Conservation (phyloP, 768 basidiomycete genomes). For the Lyophyllum semitale region DNA sequence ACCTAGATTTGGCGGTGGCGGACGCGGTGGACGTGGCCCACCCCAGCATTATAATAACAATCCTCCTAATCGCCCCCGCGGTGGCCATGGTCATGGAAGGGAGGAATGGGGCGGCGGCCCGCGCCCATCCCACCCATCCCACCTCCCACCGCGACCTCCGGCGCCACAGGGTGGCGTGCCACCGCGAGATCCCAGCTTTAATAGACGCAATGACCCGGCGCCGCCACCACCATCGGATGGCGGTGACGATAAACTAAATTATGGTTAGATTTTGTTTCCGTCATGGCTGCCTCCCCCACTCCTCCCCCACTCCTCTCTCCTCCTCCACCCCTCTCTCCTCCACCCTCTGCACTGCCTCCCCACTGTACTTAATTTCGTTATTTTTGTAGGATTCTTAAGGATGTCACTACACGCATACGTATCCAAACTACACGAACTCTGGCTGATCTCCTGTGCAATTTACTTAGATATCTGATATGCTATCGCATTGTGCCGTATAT, state of each 20-base stretch:
- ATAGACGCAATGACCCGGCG: slow-evolving; percentile 1
- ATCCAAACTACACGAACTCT: background rate
- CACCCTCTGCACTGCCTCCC: background rate
- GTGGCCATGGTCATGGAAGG: background rate
- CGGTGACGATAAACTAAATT: slow-evolving; percentile 17
- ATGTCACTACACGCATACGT: background rate
- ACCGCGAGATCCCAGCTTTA: background rate
- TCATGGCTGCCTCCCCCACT: background rate
- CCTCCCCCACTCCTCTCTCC: background rate
- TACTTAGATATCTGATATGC: background rate
- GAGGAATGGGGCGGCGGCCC: background rate
- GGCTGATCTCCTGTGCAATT: background rate
- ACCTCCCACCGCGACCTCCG: slow-evolving; percentile 6
- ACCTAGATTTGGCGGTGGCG: background rate
- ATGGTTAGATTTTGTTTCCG: slow-evolving; percentile 12
- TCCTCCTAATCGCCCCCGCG: background rate
- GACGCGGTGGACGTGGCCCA: background rate
- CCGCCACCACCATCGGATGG: slow-evolving; percentile 5
- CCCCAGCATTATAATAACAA: slow-evolving; percentile 2
- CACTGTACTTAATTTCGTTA: background rate
- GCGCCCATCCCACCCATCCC: slow-evolving; percentile 1
- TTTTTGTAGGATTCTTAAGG: background rate
- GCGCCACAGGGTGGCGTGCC: slow-evolving; percentile 2
- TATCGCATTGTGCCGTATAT: background rate
- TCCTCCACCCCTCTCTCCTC: background rate